phyloP scores from a whole-genome alignment of 495 filamentous ascomycete species.

The Penicillium paradoxum region DNA sequence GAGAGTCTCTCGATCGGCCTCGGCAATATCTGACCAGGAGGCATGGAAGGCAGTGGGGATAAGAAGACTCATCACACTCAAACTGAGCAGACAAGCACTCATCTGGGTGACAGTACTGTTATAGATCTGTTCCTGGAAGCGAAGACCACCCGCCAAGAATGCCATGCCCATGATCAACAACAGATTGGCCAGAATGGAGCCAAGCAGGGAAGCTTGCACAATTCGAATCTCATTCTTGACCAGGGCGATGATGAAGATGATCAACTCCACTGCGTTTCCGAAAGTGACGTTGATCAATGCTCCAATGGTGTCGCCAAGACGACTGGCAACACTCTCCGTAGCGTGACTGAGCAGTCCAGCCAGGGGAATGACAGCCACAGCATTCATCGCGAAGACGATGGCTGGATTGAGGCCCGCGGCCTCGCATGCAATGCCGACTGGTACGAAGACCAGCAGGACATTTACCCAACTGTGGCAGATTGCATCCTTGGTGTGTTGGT shows the following conservation, averaged over 20 bases:
- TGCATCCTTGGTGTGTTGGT: slow-evolving; percentile 35
- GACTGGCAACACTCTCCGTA: slow-evolving; percentile 74
- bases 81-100: slow-evolving; percentile 85
- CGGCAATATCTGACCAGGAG: slow-evolving; percentile 59
- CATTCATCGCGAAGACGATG: slow-evolving; percentile 72
- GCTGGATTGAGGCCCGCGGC: slow-evolving; percentile 45
- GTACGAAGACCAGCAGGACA: slow-evolving; percentile 72
- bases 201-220: slow-evolving; percentile 82
- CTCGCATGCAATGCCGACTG: slow-evolving; percentile 65
- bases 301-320: slow-evolving; percentile 74
- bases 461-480: slow-evolving; percentile 67
- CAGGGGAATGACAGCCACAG: slow-evolving; percentile 76
- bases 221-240: slow-evolving; percentile 73
- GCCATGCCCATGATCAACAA: slow-evolving; percentile 88
- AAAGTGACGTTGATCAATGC: slow-evolving; percentile 84
- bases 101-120: slow-evolving; percentile 94
- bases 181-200: slow-evolving; percentile 83
- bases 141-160: slow-evolving; percentile 78
- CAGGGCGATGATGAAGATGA: slow-evolving; percentile 59
- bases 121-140: slow-evolving; percentile 89
- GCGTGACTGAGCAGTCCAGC: slow-evolving; percentile 75
- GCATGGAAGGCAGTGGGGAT: slow-evolving; percentile 88
- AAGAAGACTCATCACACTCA: slow-evolving; percentile 82
- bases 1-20: slow-evolving; percentile 65
- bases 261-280: slow-evolving; percentile 85